These are phyloP conservation scores for Cryptococcus sp. DNA, from an alignment of 1,284 basidiomycete genomes.

Conservation along the genomic window DNA sequence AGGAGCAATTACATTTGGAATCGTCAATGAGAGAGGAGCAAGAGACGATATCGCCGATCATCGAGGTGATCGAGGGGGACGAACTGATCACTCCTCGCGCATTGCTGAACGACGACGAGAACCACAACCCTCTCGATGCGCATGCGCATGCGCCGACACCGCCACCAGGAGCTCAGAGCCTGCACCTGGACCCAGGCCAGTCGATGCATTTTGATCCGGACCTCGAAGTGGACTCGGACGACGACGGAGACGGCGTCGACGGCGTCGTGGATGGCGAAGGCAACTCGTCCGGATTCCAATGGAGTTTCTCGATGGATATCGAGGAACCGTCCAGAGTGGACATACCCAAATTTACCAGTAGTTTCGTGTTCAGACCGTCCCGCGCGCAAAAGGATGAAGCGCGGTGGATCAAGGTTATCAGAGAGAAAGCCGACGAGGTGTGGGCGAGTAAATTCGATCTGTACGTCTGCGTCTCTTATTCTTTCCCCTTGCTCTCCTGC, in stretches of 20 bases:
- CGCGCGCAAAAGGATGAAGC: constrained; percentile 49
- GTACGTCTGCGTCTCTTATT: constrained; percentile 21
- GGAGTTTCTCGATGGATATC: constrained; percentile 30
- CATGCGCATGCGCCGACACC: constrained; percentile 4
- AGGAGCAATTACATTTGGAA: background rate
- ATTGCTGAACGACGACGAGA: constrained; percentile 1
- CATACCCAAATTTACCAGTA: constrained; percentile 36
- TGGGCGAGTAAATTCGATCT: constrained; percentile 48
- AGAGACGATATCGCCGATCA: constrained; percentile 3
- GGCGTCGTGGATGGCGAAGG: constrained; percentile 12
- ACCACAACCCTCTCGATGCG: constrained; percentile 19
- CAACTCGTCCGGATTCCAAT: constrained; percentile 2
- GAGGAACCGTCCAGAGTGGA: constrained; percentile 26
- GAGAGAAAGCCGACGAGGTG: constrained; percentile 41
- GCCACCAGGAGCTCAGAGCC: constrained; percentile 10
- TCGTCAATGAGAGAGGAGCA: background rate
- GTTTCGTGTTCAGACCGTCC: constrained; percentile 45
- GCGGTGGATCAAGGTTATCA: constrained; percentile 47
- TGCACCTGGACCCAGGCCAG: constrained; percentile 4
- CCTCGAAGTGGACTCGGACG: constrained; percentile 44
- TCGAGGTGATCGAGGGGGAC: background rate
- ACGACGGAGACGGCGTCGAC: constrained; percentile 24
- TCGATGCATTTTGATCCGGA: constrained; percentile 36
- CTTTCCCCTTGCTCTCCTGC: too few species aligned
- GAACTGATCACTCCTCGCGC: constrained; percentile 33